Percentiles rank a stretch among this genome's conserved stretches.
These are phyloP conservation scores for Lentinus tigrinus DNA, from an alignment of 768 basidiomycete species.

Conservation along the genomic window DNA sequence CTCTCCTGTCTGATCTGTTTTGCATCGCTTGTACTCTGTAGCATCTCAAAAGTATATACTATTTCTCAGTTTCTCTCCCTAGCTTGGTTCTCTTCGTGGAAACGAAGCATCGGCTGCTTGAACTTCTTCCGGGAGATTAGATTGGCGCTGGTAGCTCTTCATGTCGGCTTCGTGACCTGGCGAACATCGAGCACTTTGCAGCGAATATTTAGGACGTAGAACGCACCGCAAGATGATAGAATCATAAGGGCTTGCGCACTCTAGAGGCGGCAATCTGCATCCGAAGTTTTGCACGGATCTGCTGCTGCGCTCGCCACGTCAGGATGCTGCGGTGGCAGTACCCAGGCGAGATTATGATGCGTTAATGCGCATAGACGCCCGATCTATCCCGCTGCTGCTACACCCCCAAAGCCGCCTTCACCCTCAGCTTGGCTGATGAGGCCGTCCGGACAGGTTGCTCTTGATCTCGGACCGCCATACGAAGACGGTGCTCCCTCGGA, in stretches of 20 bases:
- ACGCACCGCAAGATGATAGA: too few species aligned
- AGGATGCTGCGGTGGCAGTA: constrained; percentile 21
- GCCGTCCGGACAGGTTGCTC: constrained; percentile 54
- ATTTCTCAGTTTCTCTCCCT: background rate
- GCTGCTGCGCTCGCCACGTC: constrained; percentile 13
- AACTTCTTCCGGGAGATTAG: too few species aligned
- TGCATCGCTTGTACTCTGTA: constrained; percentile 19
- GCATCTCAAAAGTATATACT: constrained; percentile 16
- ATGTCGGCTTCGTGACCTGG: too few species aligned
- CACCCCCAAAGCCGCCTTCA: too few species aligned
- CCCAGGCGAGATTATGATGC: background rate
- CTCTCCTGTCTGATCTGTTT: constrained; percentile 15
- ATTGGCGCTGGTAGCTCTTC: too few species aligned
- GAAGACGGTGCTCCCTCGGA: constrained; percentile 50
- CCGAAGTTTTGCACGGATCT: background rate
- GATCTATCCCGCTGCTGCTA: constrained; percentile 5
- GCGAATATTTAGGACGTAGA: too few species aligned
- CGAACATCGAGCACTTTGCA: too few species aligned
- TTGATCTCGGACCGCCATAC: constrained; percentile 65
- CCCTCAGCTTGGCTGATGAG: constrained; percentile 18
- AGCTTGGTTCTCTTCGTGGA: background rate
- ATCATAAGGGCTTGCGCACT: too few species aligned
- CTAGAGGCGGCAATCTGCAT: background rate
- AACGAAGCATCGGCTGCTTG: too few species aligned
- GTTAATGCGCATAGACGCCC: constrained; percentile 9